Evolutionary conservation across 106 monocot genomes (phyloP).

Genomic region (Allium fistulosum): DNA sequence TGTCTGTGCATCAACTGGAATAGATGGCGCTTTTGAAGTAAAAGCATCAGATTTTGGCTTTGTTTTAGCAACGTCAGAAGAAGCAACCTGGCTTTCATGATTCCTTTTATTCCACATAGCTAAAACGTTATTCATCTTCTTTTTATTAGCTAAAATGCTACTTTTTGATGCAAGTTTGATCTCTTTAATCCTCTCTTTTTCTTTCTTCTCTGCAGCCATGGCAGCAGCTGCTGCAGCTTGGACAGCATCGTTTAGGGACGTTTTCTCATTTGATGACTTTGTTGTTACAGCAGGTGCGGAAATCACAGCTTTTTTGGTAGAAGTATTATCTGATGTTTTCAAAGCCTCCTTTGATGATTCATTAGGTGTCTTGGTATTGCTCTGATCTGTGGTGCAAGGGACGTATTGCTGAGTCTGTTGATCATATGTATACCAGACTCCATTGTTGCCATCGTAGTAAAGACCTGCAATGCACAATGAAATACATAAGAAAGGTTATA

Average conservation of each 20-base stretch:
- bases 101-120: constrained; percentile 98
- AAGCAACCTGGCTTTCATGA: constrained; percentile 70
- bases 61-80: constrained; percentile 23
- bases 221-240: constrained; percentile 95
- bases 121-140: constrained; percentile 95
- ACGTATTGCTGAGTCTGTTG: constrained; percentile 85
- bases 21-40: constrained; percentile 10
- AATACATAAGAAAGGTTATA: background rate
- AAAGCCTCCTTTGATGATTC: constrained; percentile 33
- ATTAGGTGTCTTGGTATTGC: constrained; percentile 34
- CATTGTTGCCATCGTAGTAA: constrained; percentile 94
- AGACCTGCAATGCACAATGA: constrained; percentile 46
- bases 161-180: constrained; percentile 87
- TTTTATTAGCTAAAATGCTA: constrained; percentile 88
- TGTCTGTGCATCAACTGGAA: constrained; percentile 14
- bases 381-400: constrained; percentile 64
- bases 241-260: constrained; percentile 80
- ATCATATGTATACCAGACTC: constrained; percentile 93
- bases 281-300: constrained; percentile 80
- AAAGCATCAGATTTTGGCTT: constrained; percentile 46
- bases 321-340: constrained; percentile 50
- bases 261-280: constrained; percentile 53
- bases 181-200: constrained; percentile 87
- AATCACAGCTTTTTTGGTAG: constrained; percentile 73
- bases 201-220: constrained; percentile 88